Evolutionary conservation across 805 yeast genomes (phyloP).

Genomic region (Kodamaea hsintzibuensis): DNA sequence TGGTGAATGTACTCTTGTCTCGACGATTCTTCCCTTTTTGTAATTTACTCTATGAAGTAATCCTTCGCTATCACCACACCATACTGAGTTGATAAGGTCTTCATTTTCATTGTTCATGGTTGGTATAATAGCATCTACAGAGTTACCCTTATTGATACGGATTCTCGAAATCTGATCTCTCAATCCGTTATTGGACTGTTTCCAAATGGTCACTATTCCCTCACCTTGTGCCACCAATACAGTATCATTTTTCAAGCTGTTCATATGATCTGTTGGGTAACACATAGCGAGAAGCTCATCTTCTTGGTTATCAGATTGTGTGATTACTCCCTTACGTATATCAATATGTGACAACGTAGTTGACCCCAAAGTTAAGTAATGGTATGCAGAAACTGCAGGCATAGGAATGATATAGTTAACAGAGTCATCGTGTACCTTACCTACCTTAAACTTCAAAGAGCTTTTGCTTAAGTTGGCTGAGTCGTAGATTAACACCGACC

Average conservation of each 20-base stretch:
- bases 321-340: constrained; percentile 65
- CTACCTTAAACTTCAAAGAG: constrained; percentile 46
- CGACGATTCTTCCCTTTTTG: constrained; percentile 61
- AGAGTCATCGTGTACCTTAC: constrained; percentile 71
- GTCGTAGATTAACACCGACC: constrained; percentile 64
- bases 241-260: constrained; percentile 54
- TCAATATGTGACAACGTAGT: constrained; percentile 81
- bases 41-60: constrained; percentile 65
- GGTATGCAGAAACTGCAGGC: constrained; percentile 72
- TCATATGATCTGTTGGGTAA: constrained; percentile 53
- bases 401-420: constrained; percentile 72
- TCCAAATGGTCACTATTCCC: constrained; percentile 89
- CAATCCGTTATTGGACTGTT: constrained; percentile 62
- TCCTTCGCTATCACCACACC: constrained; percentile 85
- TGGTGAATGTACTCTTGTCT: constrained; percentile 63
- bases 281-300: constrained; percentile 84
- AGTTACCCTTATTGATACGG: constrained; percentile 64
- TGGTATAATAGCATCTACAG: constrained; percentile 69
- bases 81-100: constrained; percentile 49
- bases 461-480: constrained; percentile 48
- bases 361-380: constrained; percentile 77
- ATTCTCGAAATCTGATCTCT: constrained; percentile 81
- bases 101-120: constrained; percentile 54
- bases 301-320: constrained; percentile 84
- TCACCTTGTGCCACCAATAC: constrained; percentile 87